Conservation (phyloP, 805 yeast genomes). For the Pichia heedii region DNA sequence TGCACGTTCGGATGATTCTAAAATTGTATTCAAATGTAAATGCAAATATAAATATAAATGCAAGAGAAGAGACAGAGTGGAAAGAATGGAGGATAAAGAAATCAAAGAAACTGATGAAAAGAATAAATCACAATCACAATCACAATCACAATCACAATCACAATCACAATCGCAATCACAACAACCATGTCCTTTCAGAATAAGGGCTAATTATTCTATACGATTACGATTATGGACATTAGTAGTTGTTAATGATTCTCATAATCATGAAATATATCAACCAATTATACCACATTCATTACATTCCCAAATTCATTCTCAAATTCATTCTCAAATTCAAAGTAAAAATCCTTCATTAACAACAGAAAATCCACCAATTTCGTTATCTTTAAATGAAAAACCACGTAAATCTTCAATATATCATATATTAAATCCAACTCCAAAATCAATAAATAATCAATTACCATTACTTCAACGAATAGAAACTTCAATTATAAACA, state of each 20-base stretch:
- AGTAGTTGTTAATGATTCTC: conserved; percentile 50
- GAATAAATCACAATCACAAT: not conserved
- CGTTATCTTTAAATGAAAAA: conserved; percentile 1
- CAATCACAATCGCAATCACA: conserved; percentile 22
- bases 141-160: not conserved
- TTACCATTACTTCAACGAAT: not conserved
- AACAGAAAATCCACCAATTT: too few relatives aligned
- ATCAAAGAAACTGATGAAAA: not conserved
- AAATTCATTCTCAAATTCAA: too few relatives aligned
- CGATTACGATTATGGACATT: conserved; percentile 48
- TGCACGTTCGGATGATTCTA: conserved; percentile 51
- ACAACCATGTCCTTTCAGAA: conserved; percentile 47
- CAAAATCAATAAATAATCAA: not conserved
- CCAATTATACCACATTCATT: too few relatives aligned
- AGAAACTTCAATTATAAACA: conserved; percentile 3
- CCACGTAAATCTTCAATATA: not conserved
- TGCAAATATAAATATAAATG: conserved; percentile 7
- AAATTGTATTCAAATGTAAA: conserved; percentile 37
- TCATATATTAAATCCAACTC: not conserved
- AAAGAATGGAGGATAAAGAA: not conserved
- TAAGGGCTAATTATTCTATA: conserved; percentile 52
- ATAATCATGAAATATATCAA: conserved; percentile 40
- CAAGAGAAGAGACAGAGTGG: not conserved
- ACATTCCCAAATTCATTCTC: too few relatives aligned
- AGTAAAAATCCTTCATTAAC: too few relatives aligned